A percentile compares a stretch with the other conserved stretches of the same genome.
Conservation (phyloP, 352 stramenopile species). For the Phytophthora capsici region DNA sequence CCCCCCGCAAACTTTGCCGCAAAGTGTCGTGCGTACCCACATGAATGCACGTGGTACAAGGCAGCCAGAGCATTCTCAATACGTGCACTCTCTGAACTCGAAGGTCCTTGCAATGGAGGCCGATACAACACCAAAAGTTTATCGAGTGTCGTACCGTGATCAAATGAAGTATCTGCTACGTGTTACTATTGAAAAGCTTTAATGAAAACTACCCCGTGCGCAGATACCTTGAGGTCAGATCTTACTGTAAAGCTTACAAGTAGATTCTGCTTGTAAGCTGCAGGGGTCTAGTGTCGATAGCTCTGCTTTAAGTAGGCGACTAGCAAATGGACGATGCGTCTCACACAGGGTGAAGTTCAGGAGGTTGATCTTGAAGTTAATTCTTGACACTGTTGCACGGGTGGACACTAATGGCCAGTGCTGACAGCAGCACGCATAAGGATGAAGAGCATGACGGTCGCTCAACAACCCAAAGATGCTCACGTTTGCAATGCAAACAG, state of each 20-base stretch:
- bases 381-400: constrained; percentile 8
- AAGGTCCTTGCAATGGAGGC: neutral
- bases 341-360: constrained; percentile 5
- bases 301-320: neutral
- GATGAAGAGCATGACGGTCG: constrained; percentile 1
- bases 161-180: neutral
- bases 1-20: constrained; percentile 15
- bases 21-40: constrained; percentile 30
- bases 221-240: too few relatives aligned
- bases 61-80: constrained; percentile 7
- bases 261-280: too few relatives aligned
- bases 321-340: constrained; percentile 8
- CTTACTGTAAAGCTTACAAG: too few relatives aligned
- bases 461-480: constrained; percentile 9
- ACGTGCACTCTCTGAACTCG: constrained; percentile 29
- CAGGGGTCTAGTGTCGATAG: neutral
- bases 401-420: constrained; percentile 7
- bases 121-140: too few relatives aligned
- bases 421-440: neutral
- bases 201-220: too few relatives aligned
- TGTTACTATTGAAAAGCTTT: too few relatives aligned
- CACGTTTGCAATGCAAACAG: constrained; percentile 15
- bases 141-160: neutral
- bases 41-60: constrained; percentile 8
- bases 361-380: neutral